Base-by-base conservation (phyloP, 768 basidiomycete genomes). In the Trametes cubensis region DNA sequence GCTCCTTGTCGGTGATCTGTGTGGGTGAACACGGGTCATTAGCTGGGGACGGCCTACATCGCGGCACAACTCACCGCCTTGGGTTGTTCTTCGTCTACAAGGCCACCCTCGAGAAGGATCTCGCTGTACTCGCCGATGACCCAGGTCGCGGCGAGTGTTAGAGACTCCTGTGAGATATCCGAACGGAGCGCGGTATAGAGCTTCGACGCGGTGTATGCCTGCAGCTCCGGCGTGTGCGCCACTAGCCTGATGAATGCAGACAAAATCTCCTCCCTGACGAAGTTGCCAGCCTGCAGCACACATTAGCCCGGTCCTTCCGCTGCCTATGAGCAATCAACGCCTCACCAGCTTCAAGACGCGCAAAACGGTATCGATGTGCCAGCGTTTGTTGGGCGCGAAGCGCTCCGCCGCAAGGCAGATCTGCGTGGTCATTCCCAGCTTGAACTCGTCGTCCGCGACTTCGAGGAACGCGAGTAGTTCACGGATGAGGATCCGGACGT, bases 391-490 rank as follows among this genome's bases (percentile, higher is more conserved):
- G 0, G 97, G 97, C 0, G 96, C 96, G 71, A 93, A 98, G 47
- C 95, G 82, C 75, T 99, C 97, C 0, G 97, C 97, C 2, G 95
- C 96, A 25, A 98, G 79, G 56, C 89, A 93, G 50, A 99, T 95
- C 74, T 99, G 96, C 0, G 96, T 98, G 0, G 97, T 99, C 87
- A 99, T 90, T 0, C 94, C 91, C 15, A 94, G 85, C 77, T 99
- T 99, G 81, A 99, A 99, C 73, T 99, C 97, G 64, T 98, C 95
- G 71, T 98, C 97, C 30, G 97, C 96, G 20, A 98, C 93, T 69
- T 98, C 96, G 17, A 99, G 83, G 85, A 98, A 99, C 1, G 94
- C 92, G 47, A 98, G 81, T 26, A 99, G 80, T 70, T 99, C 97
- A 57, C 96, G 81, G 41, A 93, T 92, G 60, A 98, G 85, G 56